These are phyloP conservation scores for Chionographis japonica DNA, from an alignment of 106 monocot genomes.

Conservation along the genomic window DNA sequence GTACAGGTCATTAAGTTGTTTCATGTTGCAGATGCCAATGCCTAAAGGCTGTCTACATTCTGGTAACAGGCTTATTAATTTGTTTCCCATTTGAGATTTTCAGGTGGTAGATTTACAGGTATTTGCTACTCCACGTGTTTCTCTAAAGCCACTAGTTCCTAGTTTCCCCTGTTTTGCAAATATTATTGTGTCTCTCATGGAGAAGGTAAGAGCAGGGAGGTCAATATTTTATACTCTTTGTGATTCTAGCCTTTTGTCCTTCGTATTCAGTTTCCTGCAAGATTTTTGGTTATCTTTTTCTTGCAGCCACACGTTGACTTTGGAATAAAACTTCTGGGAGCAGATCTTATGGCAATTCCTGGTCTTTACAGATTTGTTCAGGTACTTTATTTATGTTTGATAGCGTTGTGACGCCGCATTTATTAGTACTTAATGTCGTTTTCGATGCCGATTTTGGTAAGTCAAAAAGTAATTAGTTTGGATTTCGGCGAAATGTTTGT, in stretches of 20 bases:
- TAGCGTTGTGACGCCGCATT: not conserved
- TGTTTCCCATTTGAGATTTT: conserved; percentile 8
- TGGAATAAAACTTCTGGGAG: conserved; percentile 78
- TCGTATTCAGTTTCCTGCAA: not conserved
- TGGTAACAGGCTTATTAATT: too few species aligned
- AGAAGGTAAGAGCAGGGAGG: conserved; percentile 46
- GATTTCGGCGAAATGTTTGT: too few species aligned
- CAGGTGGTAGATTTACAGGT: conserved; percentile 85
- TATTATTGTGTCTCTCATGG: conserved; percentile 78
- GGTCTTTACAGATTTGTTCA: conserved; percentile 69
- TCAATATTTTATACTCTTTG: not conserved
- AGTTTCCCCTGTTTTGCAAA: conserved; percentile 88
- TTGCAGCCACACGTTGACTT: conserved; percentile 89
- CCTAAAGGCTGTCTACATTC: too few species aligned
- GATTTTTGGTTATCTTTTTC: not conserved
- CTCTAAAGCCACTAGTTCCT: conserved; percentile 85
- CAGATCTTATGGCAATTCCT: conserved; percentile 88
- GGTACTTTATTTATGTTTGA: conserved; percentile 20
- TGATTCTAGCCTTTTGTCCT: not conserved
- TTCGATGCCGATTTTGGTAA: too few species aligned
- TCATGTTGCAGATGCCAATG: not conserved
- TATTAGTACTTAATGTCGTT: not conserved
- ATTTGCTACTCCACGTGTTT: conserved; percentile 72
- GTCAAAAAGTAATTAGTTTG: too few species aligned
- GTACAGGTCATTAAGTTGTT: conserved; percentile 43